phyloP scores from a whole-genome alignment of 306 rosid genomes.

The Trifolium fragiferum region DNA sequence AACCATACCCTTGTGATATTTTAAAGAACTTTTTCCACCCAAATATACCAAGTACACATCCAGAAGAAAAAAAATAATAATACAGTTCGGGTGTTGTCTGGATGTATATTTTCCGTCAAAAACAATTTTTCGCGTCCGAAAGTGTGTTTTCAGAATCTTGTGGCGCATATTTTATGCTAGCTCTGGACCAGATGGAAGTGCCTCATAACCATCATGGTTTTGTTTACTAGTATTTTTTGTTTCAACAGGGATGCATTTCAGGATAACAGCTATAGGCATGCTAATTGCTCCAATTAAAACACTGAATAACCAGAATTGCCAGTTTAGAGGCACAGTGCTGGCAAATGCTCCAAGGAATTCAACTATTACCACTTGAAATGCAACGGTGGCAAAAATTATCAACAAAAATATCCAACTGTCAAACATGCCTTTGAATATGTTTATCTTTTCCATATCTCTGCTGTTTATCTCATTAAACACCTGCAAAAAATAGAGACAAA shows the following conservation, averaged over 20 bases:
- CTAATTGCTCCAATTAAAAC: slow-evolving; percentile 75
- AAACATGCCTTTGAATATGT: slow-evolving; percentile 80
- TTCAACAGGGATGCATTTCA: slow-evolving; percentile 89
- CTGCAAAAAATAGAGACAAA: slow-evolving; percentile 49
- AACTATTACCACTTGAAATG: slow-evolving; percentile 72
- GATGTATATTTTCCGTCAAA: too few relatives aligned
- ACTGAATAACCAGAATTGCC: slow-evolving; percentile 86
- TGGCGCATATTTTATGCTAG: slow-evolving; percentile 49
- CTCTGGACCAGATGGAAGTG: slow-evolving; percentile 69
- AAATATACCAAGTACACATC: too few relatives aligned
- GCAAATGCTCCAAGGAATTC: slow-evolving; percentile 89
- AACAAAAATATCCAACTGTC: slow-evolving; percentile 76
- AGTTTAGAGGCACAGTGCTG: slow-evolving; percentile 88
- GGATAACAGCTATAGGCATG: slow-evolving; percentile 70
- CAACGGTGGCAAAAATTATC: slow-evolving; percentile 62
- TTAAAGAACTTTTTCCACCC: neutral
- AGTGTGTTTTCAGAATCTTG: too few relatives aligned
- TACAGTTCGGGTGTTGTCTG: too few relatives aligned
- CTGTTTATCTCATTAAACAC: slow-evolving; percentile 95
- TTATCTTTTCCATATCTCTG: slow-evolving; percentile 84
- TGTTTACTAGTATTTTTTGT: slow-evolving; percentile 35
- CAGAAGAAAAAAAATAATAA: too few relatives aligned
- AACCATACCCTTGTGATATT: neutral
- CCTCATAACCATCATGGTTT: slow-evolving; percentile 81
- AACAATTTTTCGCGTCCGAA: too few relatives aligned